Evolutionary conservation across 1,139 yeast species (phyloP), one percentile per base, ranked within the genome.

Genomic region (Hansenula anomala): DNA sequence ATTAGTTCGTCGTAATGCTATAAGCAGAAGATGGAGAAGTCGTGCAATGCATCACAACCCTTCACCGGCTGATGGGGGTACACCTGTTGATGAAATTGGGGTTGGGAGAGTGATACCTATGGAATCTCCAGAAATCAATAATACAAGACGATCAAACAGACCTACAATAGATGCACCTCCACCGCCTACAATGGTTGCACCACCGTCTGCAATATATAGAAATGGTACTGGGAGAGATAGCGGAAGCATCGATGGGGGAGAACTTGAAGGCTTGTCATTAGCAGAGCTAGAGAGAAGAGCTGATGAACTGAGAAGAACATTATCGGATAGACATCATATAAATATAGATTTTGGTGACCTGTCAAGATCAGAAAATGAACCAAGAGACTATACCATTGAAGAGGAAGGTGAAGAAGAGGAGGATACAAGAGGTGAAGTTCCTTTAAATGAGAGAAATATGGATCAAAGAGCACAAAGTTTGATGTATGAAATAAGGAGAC

Each of bases 241-340:
- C n/a, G n/a, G n/a, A n/a, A n/a, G n/a, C n/a, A n/a, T n/a, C 2
- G 26, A 20, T 19, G 13, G 19, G 13, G 13, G 24, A 16, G 28
- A 31, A 7, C 5, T 31, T 4, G 33, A 31, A 12, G 33, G 33
- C 3, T 11, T 31, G 28, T 18, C 34, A 22, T 28, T 41, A 15
- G 25, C 34, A 17, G 33, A 36, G 8, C 8, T 18, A n/a, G 29
- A 33, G 18, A 23, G 32, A 24, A 18, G 38, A 7, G 48, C 46
- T 10, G 37, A 25, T 20, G 34, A 34, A 4, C 18, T 41, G 27
- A 27, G 43, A 17, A 35, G 44, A 23, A 22, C 36, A 2, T 13
- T 45, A 6, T 28, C 31, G 6, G 41, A 38, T 4, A 16, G 30
- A 11, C 37, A 36, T 28, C 31, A 37, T 30, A 39, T 42, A 11